Evolutionary conservation across 2,329 filamentous ascomycete species (phyloP).

Genomic region (Colletotrichum acutatum): DNA sequence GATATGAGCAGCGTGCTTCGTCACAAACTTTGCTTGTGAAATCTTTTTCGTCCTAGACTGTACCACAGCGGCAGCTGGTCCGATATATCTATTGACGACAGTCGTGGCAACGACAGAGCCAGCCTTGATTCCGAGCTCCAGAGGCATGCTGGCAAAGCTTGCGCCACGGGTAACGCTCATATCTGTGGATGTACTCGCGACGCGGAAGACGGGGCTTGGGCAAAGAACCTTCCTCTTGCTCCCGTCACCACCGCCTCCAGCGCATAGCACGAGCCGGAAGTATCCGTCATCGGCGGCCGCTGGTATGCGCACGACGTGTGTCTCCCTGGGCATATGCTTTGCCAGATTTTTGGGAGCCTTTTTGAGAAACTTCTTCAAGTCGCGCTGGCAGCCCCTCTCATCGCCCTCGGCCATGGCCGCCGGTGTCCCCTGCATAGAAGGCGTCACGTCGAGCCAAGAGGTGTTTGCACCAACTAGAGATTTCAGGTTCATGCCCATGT

Average conservation of each 20-base stretch:
- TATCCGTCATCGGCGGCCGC: slow-evolving; percentile 74
- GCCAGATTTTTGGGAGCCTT: slow-evolving; percentile 59
- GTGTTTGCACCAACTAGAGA: slow-evolving; percentile 68
- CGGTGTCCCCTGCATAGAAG: slow-evolving; percentile 55
- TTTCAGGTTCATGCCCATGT: slow-evolving; percentile 74
- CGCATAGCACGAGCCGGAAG: slow-evolving; percentile 73
- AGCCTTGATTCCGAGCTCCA: slow-evolving; percentile 72
- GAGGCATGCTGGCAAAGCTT: slow-evolving; percentile 70
- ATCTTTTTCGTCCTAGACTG: slow-evolving; percentile 52
- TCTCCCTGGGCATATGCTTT: slow-evolving; percentile 68
- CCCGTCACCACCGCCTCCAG: slow-evolving; percentile 45
- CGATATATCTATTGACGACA: slow-evolving; percentile 56
- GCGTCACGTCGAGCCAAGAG: slow-evolving; percentile 77
- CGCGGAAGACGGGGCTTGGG: slow-evolving; percentile 73
- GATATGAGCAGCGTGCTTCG: slow-evolving; percentile 7
- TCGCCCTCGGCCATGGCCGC: slow-evolving; percentile 65
- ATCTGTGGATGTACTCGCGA: slow-evolving; percentile 74
- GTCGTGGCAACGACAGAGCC: slow-evolving; percentile 60
- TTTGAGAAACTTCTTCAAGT: slow-evolving; percentile 72
- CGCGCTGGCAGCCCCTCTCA: slow-evolving; percentile 75
- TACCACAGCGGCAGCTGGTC: slow-evolving; percentile 48
- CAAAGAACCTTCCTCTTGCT: slow-evolving; percentile 69
- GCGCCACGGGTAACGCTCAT: slow-evolving; percentile 72
- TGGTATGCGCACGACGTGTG: slow-evolving; percentile 72
- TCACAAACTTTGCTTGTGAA: slow-evolving; percentile 2